Percentiles rank a stretch among this genome's conserved stretches.
These are phyloP conservation scores for Alternaria triticimaculans DNA, from an alignment of 2,329 filamentous ascomycete genomes.

Conservation along the genomic window DNA sequence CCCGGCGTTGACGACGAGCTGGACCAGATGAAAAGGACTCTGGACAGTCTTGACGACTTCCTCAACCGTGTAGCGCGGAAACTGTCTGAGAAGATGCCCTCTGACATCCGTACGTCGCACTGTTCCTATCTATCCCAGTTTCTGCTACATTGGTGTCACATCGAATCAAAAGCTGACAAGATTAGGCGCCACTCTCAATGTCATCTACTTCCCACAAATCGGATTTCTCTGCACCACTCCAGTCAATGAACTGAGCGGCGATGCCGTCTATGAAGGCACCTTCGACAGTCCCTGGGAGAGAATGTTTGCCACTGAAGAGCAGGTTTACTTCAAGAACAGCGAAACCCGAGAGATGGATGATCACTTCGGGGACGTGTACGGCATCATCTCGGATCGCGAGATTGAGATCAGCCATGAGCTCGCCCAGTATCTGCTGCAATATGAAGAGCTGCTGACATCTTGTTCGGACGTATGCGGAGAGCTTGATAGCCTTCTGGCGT, in stretches of 20 bases:
- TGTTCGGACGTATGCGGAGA: conserved; percentile 86
- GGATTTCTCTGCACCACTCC: conserved; percentile 84
- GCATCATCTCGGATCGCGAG: conserved; percentile 86
- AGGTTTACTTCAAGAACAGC: conserved; percentile 84
- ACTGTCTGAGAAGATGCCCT: conserved; percentile 69
- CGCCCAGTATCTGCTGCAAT: conserved; percentile 71
- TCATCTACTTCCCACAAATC: conserved; percentile 89
- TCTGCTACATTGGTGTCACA: no score
- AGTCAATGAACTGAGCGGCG: conserved; percentile 64
- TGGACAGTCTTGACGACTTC: conserved; percentile 77
- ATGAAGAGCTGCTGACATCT: conserved; percentile 68
- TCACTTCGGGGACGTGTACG: conserved; percentile 83
- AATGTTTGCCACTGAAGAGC: conserved; percentile 74
- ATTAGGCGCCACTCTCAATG: conserved; percentile 63
- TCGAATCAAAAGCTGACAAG: not conserved
- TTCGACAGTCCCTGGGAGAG: conserved; percentile 73
- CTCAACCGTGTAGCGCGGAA: conserved; percentile 71
- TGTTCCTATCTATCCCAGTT: no score
- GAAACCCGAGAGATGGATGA: conserved; percentile 82
- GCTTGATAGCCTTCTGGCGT: conserved; percentile 81
- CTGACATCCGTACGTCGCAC: conserved; percentile 51
- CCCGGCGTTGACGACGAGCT: conserved; percentile 74
- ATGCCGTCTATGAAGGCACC: conserved; percentile 68
- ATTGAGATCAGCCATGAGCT: conserved; percentile 86
- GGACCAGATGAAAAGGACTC: conserved; percentile 77